Conservation (phyloP, 2,329 filamentous ascomycete species). For the Aspergillus sp. region DNA sequence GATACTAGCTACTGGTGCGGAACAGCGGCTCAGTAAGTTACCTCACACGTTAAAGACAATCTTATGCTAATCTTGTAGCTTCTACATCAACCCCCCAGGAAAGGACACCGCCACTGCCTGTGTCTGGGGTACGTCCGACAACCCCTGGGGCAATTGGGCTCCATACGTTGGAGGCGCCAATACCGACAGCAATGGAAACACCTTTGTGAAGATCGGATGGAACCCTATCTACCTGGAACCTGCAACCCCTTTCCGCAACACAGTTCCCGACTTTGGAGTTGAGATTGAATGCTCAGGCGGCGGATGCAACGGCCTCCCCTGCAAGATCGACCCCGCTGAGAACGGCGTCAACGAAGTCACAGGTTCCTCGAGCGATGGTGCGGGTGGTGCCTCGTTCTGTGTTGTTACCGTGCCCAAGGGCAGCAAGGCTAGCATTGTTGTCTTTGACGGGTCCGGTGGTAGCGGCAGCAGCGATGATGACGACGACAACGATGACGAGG, state of each 20-base stretch:
- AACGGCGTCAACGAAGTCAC: constrained; percentile 62
- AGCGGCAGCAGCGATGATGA: constrained; percentile 21
- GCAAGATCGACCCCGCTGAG: constrained; percentile 67
- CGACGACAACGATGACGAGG: neutral
- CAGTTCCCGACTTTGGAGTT: constrained; percentile 68
- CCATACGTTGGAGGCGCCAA: constrained; percentile 79
- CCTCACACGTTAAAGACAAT: neutral
- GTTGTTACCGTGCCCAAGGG: constrained; percentile 76
- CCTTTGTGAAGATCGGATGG: constrained; percentile 76
- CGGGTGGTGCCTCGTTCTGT: constrained; percentile 72
- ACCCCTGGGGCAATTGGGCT: constrained; percentile 75
- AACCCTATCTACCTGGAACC: constrained; percentile 73
- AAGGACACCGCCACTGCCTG: constrained; percentile 64
- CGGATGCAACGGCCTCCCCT: constrained; percentile 74
- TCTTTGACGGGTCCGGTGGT: constrained; percentile 51
- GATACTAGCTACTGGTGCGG: constrained; percentile 70
- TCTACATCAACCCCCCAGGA: constrained; percentile 78
- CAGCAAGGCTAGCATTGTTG: constrained; percentile 68
- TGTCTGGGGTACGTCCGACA: constrained; percentile 68
- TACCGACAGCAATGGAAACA: constrained; percentile 65
- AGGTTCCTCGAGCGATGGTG: constrained; percentile 63
- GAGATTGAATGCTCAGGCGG: constrained; percentile 70
- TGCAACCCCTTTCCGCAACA: constrained; percentile 57
- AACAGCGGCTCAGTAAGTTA: constrained; percentile 73
- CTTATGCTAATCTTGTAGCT: constrained; percentile 52